These are phyloP conservation scores for Paramecium caudatum DNA, from an alignment of 73 alveolate species.

Conservation along the genomic window DNA sequence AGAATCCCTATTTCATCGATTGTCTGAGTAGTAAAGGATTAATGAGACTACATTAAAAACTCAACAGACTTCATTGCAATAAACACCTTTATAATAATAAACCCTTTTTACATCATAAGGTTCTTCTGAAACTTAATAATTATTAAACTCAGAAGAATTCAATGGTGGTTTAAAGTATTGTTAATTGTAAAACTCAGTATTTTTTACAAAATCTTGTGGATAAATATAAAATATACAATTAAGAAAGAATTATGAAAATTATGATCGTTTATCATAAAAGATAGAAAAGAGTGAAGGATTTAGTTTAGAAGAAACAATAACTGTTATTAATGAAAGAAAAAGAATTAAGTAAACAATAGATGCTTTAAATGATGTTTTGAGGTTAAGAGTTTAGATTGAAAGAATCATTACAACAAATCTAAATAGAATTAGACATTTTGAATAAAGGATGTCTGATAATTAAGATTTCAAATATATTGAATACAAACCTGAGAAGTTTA, in stretches of 20 bases:
- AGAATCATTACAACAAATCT: background rate
- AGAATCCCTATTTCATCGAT: background rate
- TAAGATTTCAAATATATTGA: background rate
- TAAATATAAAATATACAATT: background rate
- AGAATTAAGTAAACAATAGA: background rate
- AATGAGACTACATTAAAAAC: background rate
- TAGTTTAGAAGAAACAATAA: background rate
- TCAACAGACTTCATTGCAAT: background rate
- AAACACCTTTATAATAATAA: background rate
- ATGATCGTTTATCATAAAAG: background rate
- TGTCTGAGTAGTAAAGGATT: conserved; percentile 12
- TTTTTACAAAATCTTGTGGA: background rate
- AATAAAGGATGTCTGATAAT: too few relatives aligned
- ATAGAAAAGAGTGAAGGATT: background rate
- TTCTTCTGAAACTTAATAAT: background rate
- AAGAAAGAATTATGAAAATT: conserved; percentile 1
- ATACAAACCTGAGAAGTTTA: too few relatives aligned
- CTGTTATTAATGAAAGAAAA: background rate
- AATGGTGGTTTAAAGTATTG: background rate
- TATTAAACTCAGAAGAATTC: background rate
- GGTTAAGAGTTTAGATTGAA: background rate
- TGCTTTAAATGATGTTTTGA: background rate
- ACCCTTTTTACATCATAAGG: background rate
- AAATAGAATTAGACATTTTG: background rate
- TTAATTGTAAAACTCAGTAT: conserved; percentile 10